Conservation (phyloP, 139 green algal species). For the Picochlorum sp. region DNA sequence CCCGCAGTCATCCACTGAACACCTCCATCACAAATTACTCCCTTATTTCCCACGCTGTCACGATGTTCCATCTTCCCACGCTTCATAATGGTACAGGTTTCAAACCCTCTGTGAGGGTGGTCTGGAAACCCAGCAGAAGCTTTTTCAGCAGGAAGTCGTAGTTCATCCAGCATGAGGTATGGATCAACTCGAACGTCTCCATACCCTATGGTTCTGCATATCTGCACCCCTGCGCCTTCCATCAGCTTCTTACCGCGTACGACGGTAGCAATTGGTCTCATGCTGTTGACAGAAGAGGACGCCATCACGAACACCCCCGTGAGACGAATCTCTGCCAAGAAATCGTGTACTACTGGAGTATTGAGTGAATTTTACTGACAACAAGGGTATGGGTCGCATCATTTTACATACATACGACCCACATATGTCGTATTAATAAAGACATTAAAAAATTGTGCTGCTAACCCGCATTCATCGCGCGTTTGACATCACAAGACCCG, state of each 20-base stretch:
- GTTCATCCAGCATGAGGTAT: constrained; percentile 46
- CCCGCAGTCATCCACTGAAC: constrained; percentile 88
- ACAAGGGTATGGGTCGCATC: too few relatives aligned
- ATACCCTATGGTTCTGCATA: constrained; percentile 73
- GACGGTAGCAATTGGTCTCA: background rate
- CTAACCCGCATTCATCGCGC: too few relatives aligned
- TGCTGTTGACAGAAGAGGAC: too few relatives aligned
- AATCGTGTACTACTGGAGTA: too few relatives aligned
- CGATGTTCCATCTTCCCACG: constrained; percentile 72
- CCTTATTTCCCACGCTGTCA: constrained; percentile 72
- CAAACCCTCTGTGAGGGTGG: constrained; percentile 75
- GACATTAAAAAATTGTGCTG: too few relatives aligned
- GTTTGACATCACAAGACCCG: too few relatives aligned
- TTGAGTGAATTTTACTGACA: too few relatives aligned
- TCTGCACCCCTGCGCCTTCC: constrained; percentile 71
- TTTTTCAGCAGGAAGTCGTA: constrained; percentile 53
- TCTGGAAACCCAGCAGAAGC: constrained; percentile 71
- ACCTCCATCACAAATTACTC: constrained; percentile 70
- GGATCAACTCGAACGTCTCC: constrained; percentile 61
- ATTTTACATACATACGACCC: too few relatives aligned
- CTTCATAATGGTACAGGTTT: constrained; percentile 89
- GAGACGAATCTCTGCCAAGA: too few relatives aligned
- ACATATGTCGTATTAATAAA: too few relatives aligned
- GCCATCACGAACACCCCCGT: too few relatives aligned
- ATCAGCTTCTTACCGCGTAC: constrained; percentile 23